Percentiles rank a stretch among this genome's conserved stretches.
These are phyloP conservation scores for Tolypocladium pustulatum DNA, from an alignment of 2,329 filamentous ascomycete genomes.

Conservation along the genomic window DNA sequence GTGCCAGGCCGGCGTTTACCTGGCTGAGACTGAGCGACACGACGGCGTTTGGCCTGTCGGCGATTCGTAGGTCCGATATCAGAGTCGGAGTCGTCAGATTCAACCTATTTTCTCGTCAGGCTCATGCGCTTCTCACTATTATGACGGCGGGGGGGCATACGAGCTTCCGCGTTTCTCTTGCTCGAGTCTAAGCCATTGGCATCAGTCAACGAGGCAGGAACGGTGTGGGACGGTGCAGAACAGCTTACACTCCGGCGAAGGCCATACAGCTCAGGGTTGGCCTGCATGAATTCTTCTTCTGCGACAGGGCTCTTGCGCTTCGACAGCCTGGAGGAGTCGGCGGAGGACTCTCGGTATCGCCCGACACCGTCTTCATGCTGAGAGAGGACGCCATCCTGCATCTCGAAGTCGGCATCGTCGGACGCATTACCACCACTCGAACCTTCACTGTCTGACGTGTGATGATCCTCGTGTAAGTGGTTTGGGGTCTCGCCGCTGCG, in stretches of 20 bases:
- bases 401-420: conserved; percentile 68
- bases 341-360: conserved; percentile 56
- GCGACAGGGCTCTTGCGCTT: conserved; percentile 65
- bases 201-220: conserved; percentile 17
- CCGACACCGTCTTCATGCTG: conserved; percentile 33
- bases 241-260: conserved; percentile 76
- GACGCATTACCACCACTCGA: conserved; percentile 45
- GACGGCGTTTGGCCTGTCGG: conserved; percentile 58
- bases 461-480: conserved; percentile 26
- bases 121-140: background rate
- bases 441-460: conserved; percentile 34
- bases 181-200: conserved; percentile 34
- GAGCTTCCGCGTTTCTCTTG: conserved; percentile 46
- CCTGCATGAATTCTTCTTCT: conserved; percentile 75
- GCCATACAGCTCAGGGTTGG: conserved; percentile 91
- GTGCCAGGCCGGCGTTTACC: conserved; percentile 33
- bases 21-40: conserved; percentile 52
- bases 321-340: conserved; percentile 54
- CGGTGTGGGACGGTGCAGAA: conserved; percentile 11
- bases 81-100: conserved; percentile 58
- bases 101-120: conserved; percentile 24
- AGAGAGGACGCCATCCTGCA: conserved; percentile 46
- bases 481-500: conserved; percentile 30
- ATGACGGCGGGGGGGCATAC: conserved; percentile 28
- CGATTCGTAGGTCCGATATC: conserved; percentile 49